Conservation (phyloP, 2,329 filamentous ascomycete species). For the Fusarium palustre region DNA sequence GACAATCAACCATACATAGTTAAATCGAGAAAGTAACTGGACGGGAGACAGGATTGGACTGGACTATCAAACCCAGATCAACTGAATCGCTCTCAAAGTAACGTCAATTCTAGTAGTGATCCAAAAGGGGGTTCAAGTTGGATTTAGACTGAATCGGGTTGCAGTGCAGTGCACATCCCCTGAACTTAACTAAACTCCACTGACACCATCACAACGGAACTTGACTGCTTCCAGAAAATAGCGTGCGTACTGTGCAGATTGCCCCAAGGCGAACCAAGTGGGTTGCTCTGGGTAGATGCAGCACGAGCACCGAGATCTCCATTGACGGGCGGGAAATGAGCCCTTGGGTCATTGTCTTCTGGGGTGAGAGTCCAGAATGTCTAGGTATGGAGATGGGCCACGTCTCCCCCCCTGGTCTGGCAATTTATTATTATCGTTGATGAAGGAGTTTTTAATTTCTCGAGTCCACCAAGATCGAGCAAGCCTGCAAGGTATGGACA, state of each 20-base stretch:
- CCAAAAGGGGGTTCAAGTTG: conserved; percentile 46
- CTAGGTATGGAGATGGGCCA: conserved; percentile 29
- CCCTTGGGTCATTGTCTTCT: conserved; percentile 27
- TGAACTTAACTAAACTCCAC: conserved; percentile 27
- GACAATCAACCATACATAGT: conserved; percentile 28
- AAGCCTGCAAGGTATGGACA: conserved; percentile 18
- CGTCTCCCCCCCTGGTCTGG: conserved; percentile 41
- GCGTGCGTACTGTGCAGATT: conserved; percentile 31
- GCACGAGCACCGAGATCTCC: conserved; percentile 31
- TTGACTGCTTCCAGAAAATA: conserved; percentile 35
- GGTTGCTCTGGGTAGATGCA: conserved; percentile 8
- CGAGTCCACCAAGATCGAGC: conserved; percentile 39
- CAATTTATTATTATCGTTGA: conserved; percentile 41
- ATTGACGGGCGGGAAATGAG: conserved; percentile 43
- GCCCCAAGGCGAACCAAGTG: conserved; percentile 25
- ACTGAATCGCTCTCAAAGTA: conserved; percentile 1
- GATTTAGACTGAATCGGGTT: conserved; percentile 38
- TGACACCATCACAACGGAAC: conserved; percentile 15
- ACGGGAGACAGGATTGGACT: background rate
- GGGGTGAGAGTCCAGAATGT: conserved; percentile 36
- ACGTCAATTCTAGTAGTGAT: conserved; percentile 22
- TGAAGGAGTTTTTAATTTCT: conserved; percentile 44
- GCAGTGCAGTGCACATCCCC: conserved; percentile 28
- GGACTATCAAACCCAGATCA: conserved; percentile 1
- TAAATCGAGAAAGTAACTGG: conserved; percentile 28